phyloP scores from a whole-genome alignment of 2,329 filamentous ascomycete genomes.

The Ambrosiella xylebori region DNA sequence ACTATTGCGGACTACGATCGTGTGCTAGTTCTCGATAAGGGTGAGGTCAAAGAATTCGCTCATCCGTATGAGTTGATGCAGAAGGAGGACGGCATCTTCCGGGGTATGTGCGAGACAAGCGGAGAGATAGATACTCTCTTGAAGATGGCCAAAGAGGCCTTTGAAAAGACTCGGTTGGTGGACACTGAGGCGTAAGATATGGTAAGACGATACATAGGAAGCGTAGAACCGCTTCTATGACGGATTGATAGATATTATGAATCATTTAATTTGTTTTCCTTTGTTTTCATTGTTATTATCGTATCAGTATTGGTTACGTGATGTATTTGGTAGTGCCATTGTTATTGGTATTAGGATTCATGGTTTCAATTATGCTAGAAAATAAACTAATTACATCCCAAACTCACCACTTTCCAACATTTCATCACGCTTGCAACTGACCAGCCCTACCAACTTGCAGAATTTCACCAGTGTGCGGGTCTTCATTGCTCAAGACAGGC shows the following conservation, averaged over 20 bases:
- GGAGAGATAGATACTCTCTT: slow-evolving; percentile 35
- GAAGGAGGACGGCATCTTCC: slow-evolving; percentile 47
- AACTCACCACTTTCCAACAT: background rate
- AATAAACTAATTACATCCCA: background rate
- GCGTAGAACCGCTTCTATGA: background rate
- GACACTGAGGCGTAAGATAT: slow-evolving; percentile 16
- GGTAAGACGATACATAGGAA: background rate
- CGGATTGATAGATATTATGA: slow-evolving; percentile 1
- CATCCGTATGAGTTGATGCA: slow-evolving; percentile 69
- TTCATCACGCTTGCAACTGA: slow-evolving; percentile 17
- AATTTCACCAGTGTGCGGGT: slow-evolving; percentile 53
- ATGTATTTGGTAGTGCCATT: background rate
- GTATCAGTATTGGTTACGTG: background rate
- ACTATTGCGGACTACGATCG: slow-evolving; percentile 98
- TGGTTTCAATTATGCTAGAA: background rate
- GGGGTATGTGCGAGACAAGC: slow-evolving; percentile 47
- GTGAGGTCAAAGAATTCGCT: slow-evolving; percentile 73
- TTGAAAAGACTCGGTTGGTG: slow-evolving; percentile 24
- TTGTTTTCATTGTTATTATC: background rate
- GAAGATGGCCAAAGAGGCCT: slow-evolving; percentile 39
- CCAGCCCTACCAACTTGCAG: slow-evolving; percentile 77
- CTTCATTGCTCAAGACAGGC: slow-evolving; percentile 70
- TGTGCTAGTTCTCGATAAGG: slow-evolving; percentile 84
- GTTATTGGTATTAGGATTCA: background rate
- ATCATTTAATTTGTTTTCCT: slow-evolving; percentile 1